Evolutionary conservation across 768 basidiomycete species (phyloP).

Genomic region (Boletellus sp.): DNA sequence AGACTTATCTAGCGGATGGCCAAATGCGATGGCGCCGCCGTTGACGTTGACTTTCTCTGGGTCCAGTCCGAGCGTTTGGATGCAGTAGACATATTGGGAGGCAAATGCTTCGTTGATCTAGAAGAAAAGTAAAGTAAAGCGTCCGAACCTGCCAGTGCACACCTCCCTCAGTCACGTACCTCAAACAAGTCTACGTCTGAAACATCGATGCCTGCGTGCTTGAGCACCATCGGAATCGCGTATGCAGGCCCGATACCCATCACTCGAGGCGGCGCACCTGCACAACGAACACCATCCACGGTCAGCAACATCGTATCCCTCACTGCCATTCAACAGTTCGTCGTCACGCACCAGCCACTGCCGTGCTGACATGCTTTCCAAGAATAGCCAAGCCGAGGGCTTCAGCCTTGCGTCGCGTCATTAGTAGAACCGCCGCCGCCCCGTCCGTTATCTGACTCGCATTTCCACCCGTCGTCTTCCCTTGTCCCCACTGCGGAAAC

Average conservation of each 20-base stretch:
- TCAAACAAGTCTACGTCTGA: constrained; percentile 79
- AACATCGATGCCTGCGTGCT: constrained; percentile 59
- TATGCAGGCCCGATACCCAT: constrained; percentile 86
- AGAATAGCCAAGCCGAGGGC: constrained; percentile 67
- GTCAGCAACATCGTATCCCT: neutral
- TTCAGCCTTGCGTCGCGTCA: constrained; percentile 78
- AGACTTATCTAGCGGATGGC: constrained; percentile 76
- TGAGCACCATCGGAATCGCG: constrained; percentile 78
- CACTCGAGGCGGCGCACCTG: constrained; percentile 72
- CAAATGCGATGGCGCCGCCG: constrained; percentile 86
- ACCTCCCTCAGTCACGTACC: constrained; percentile 34
- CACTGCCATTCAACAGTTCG: neutral
- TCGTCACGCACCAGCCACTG: constrained; percentile 50
- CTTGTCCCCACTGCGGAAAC: constrained; percentile 79
- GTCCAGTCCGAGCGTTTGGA: constrained; percentile 61
- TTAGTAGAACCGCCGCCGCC: constrained; percentile 75
- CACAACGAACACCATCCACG: neutral
- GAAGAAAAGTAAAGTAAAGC: neutral
- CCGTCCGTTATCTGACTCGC: constrained; percentile 85
- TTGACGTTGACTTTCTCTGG: constrained; percentile 79
- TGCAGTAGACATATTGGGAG: constrained; percentile 72
- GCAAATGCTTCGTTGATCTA: constrained; percentile 93
- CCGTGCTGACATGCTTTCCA: constrained; percentile 76
- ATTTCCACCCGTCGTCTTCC: constrained; percentile 78
- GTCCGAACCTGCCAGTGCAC: neutral